phyloP scores from a whole-genome alignment of 306 rosid genomes.

The Vigna hirtella region DNA sequence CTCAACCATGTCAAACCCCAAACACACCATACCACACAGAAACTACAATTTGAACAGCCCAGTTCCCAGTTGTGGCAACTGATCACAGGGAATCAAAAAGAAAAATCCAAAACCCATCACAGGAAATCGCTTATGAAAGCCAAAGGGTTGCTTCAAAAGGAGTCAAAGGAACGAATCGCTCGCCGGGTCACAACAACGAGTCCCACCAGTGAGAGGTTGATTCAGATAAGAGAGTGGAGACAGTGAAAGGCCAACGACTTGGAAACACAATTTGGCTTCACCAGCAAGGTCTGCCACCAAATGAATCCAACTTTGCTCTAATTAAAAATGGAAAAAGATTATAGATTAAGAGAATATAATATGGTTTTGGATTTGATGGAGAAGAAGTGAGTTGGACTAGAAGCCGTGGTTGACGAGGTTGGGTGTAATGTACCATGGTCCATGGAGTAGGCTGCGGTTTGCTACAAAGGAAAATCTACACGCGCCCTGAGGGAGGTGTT shows the following conservation, averaged over 20 bases:
- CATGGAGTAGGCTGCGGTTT: not conserved
- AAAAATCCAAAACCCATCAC: constrained; percentile 56
- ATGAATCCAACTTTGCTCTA: constrained; percentile 31
- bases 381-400: not conserved
- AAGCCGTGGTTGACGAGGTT: constrained; percentile 45
- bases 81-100: constrained; percentile 45
- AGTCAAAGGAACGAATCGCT: constrained; percentile 65
- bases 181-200: constrained; percentile 52
- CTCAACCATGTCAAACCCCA: constrained; percentile 62
- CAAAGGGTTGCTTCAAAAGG: constrained; percentile 74
- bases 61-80: constrained; percentile 42
- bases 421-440: not conserved
- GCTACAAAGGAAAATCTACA: not conserved
- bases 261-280: constrained; percentile 37
- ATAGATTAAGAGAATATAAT: constrained; percentile 17
- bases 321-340: constrained; percentile 26
- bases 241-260: constrained; percentile 82
- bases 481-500: constrained; percentile 40
- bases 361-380: not conserved
- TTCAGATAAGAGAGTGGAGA: constrained; percentile 60
- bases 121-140: constrained; percentile 51
- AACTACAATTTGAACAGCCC: constrained; percentile 40
- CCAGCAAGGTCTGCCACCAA: constrained; percentile 43
- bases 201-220: constrained; percentile 44
- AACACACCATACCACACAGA: constrained; percentile 44